Conservation (phyloP, 805 yeast genomes). For the Barnettozyma botsteinii region DNA sequence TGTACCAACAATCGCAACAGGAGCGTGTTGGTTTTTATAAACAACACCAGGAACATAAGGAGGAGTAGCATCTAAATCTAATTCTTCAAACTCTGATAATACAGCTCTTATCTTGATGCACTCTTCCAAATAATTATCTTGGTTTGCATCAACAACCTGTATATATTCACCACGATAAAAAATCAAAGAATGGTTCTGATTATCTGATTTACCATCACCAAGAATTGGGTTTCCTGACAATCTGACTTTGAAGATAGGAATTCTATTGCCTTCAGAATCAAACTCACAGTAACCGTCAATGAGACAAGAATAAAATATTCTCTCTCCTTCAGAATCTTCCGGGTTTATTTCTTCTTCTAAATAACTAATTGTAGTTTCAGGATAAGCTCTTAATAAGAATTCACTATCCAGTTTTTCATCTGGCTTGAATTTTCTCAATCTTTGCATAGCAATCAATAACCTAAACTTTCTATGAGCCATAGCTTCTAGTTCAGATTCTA, state of each 20-base stretch:
- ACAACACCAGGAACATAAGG: slow-evolving; percentile 59
- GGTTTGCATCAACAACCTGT: slow-evolving; percentile 94
- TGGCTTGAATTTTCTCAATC: slow-evolving; percentile 56
- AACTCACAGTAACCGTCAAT: slow-evolving; percentile 54
- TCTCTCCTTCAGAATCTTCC: slow-evolving; percentile 23
- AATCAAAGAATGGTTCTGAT: slow-evolving; percentile 82
- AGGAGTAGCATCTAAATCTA: slow-evolving; percentile 42
- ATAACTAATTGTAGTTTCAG: slow-evolving; percentile 53
- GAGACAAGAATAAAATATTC: slow-evolving; percentile 56
- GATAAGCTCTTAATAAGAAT: slow-evolving; percentile 64
- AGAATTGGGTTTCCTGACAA: slow-evolving; percentile 91
- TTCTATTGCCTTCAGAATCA: slow-evolving; percentile 49
- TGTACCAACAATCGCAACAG: slow-evolving; percentile 93
- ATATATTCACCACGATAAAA: slow-evolving; percentile 92
- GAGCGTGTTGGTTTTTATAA: slow-evolving; percentile 33
- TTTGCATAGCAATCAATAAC: slow-evolving; percentile 83
- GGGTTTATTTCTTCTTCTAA: slow-evolving; percentile 40
- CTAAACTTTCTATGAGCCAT: slow-evolving; percentile 78
- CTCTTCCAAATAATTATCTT: slow-evolving; percentile 92
- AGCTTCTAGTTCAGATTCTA: slow-evolving; percentile 59
- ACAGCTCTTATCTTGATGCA: slow-evolving; percentile 86
- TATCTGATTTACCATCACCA: slow-evolving; percentile 96
- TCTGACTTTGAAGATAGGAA: slow-evolving; percentile 59
- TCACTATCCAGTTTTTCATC: slow-evolving; percentile 66
- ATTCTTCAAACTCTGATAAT: slow-evolving; percentile 86